Percentiles rank a stretch among this genome's conserved stretches.
Conservation (phyloP, 1,284 basidiomycete genomes). For the Trichosporon coremiiforme region DNA sequence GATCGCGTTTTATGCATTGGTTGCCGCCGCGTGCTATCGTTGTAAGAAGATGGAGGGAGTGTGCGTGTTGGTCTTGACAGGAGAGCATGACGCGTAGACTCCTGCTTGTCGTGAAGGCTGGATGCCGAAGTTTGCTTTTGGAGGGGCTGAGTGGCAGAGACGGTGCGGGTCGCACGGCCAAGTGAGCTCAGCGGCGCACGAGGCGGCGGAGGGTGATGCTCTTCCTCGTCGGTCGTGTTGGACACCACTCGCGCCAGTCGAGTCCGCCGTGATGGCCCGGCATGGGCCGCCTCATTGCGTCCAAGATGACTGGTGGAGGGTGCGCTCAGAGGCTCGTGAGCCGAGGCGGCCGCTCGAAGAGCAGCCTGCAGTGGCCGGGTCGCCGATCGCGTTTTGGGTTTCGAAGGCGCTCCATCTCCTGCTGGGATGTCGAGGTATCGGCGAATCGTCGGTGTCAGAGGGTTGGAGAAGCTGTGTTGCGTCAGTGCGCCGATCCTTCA, state of each 20-base stretch:
- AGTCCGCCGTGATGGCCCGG: background rate
- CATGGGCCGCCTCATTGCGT: background rate
- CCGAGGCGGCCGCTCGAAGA: conserved; percentile 10
- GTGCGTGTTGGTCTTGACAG: background rate
- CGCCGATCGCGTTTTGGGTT: conserved; percentile 23
- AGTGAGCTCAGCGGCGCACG: background rate
- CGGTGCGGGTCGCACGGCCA: background rate
- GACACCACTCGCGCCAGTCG: background rate
- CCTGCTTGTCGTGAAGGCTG: conserved; percentile 7
- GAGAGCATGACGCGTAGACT: background rate
- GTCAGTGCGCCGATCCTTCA: conserved; percentile 26
- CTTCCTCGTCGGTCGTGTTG: conserved; percentile 13
- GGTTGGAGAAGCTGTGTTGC: conserved; percentile 54
- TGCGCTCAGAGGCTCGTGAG: background rate
- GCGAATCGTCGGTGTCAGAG: conserved; percentile 58
- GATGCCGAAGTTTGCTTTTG: conserved; percentile 13
- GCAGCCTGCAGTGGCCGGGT: conserved; percentile 26
- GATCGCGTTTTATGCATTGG: background rate
- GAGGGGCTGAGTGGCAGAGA: background rate
- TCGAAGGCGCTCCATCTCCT: conserved; percentile 32
- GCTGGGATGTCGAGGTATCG: conserved; percentile 55
- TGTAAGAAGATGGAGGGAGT: background rate
- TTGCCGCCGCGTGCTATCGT: background rate
- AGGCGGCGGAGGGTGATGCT: background rate
- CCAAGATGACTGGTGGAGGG: background rate